A percentile compares a stretch with the other conserved stretches of the same genome.
These are phyloP conservation scores for Aspergillus sp. DNA, from an alignment of 2,329 filamentous ascomycete genomes.

Conservation along the genomic window DNA sequence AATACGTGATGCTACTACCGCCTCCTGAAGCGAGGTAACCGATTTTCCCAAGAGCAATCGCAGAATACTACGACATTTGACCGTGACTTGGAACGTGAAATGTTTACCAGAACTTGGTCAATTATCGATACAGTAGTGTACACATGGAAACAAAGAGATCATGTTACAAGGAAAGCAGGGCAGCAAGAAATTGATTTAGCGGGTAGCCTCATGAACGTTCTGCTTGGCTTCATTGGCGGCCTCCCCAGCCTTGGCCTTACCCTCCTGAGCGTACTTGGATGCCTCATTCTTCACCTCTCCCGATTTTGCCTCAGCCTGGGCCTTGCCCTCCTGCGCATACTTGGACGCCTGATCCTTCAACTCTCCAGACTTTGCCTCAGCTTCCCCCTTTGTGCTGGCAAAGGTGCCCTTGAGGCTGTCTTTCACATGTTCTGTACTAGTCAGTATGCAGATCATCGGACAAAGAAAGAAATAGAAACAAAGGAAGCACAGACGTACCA, in stretches of 20 bases:
- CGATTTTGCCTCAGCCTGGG: constrained; percentile 23
- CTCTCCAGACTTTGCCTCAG: constrained; percentile 40
- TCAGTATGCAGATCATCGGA: not conserved
- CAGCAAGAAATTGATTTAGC: not conserved
- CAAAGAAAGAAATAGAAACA: not conserved
- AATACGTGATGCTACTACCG: constrained; percentile 91
- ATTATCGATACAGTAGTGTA: not conserved
- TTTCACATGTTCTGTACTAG: constrained; percentile 43
- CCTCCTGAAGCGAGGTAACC: constrained; percentile 15
- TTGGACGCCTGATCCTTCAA: constrained; percentile 24
- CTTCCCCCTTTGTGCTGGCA: constrained; percentile 40
- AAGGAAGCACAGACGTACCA: constrained; percentile 40
- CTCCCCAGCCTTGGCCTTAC: constrained; percentile 9
- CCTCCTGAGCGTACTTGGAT: constrained; percentile 6
- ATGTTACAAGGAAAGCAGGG: not conserved
- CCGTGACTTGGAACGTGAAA: too few species aligned
- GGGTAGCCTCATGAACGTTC: constrained; percentile 7
- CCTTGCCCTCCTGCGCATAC: constrained; percentile 26
- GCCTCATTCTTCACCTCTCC: constrained; percentile 20
- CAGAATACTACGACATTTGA: not conserved
- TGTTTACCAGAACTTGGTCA: not conserved
- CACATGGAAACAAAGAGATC: not conserved
- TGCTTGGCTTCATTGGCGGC: constrained; percentile 8
- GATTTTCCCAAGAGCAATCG: not conserved
- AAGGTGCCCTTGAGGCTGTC: constrained; percentile 38